A percentile compares a stretch with the other conserved stretches of the same genome.
These are phyloP conservation scores for Dactylellina cionopaga DNA, from an alignment of 2,329 filamentous ascomycete species.

Conservation along the genomic window DNA sequence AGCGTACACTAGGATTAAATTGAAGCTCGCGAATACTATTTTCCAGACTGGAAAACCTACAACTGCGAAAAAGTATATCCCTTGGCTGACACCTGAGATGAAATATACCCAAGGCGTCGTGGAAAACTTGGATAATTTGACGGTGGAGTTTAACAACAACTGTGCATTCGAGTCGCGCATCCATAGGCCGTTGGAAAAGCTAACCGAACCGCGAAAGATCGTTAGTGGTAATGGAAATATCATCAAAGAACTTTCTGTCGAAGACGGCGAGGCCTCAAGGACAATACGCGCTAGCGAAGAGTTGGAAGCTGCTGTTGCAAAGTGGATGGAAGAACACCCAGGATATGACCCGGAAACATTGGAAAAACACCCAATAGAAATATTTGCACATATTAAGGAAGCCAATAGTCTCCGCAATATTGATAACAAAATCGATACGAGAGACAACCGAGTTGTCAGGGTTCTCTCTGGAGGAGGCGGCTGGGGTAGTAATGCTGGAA, in stretches of 20 bases:
- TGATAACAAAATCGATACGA: conserved; percentile 21
- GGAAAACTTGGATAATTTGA: conserved; percentile 9
- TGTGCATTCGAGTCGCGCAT: conserved; percentile 15
- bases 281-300: conserved; percentile 74
- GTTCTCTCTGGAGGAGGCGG: conserved; percentile 74
- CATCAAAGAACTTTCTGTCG: conserved; percentile 67
- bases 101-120: too few species aligned
- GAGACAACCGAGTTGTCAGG: conserved; percentile 57
- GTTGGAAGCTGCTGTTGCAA: conserved; percentile 72
- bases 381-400: conserved; percentile 18
- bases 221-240: conserved; percentile 80
- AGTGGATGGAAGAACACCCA: conserved; percentile 65
- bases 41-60: conserved; percentile 75
- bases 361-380: conserved; percentile 16
- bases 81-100: too few species aligned
- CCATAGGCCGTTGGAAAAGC: conserved; percentile 67
- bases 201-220: conserved; percentile 73
- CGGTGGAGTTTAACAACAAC: not conserved
- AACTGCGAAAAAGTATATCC: conserved; percentile 66
- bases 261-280: conserved; percentile 60
- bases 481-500: conserved; percentile 82
- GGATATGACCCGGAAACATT: conserved; percentile 4
- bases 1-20: conserved; percentile 57
- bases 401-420: not conserved
- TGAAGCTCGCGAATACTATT: conserved; percentile 74